Evolutionary conservation across 2,329 filamentous ascomycete species (phyloP), one percentile per base, ranked within the genome.

Genomic region (Tolypocladium ophioglossoides): DNA sequence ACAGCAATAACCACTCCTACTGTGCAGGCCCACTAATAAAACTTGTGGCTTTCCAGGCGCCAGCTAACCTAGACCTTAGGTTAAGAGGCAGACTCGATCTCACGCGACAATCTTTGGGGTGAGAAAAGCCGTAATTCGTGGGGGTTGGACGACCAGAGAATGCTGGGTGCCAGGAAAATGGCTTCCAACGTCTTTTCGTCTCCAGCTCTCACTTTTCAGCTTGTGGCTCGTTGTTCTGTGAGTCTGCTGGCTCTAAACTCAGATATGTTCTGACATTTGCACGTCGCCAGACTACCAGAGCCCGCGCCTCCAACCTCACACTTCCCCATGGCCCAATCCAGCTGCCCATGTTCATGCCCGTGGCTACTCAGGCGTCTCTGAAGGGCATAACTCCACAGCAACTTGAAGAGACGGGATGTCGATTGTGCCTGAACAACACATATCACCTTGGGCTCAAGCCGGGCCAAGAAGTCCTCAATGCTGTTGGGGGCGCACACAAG

Each of bases 331-430:
- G 94, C 55, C 79, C 86, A 1, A 91, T 99, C 30, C 83, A 87
- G 63, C 81, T 97, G 34, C 94, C 95, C 9, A 84, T 97, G 55
- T 99, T 99, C 72, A 99, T 99, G 94, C 94, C 94, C 18, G 94
- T 99, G 46, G 94, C 94, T 34, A 99, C 94, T 0, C 94, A 99
- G 72, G 94, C 89, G 1, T 96, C 92, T 0, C 78, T 99, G 40
- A 99, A 99, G 68, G 94, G 94, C 46, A 74, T 99, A 54, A 97
- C 94, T 0, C 91, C 92, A 1, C 86, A 92, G 60, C 94, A 99
- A 66, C 78, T 99, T 2, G 91, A 94, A 63, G 85, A 89, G 53
- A 95, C 91, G 0, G 84, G 89, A 46, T 99, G 95, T 66, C 84
- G 88, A 55, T 74, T 99, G 44, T 99, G 94, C 69, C 75, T 99